Evolutionary conservation across 257 asterid genomes (phyloP).

Genomic region (Solanum medicagineum): DNA sequence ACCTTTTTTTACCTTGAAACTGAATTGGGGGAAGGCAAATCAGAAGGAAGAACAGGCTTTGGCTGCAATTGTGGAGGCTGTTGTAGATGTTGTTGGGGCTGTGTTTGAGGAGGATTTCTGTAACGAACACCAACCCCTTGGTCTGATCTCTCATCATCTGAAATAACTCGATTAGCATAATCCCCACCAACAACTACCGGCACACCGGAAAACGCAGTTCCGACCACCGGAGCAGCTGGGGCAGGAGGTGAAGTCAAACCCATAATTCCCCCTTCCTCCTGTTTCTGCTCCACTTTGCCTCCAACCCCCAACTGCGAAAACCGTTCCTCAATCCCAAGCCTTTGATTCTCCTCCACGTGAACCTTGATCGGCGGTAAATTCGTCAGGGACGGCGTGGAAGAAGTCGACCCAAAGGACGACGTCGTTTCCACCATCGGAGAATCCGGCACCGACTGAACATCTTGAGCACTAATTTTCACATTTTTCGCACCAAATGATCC

Average conservation of each 20-base stretch:
- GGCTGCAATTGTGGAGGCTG: conserved; percentile 47
- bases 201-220: conserved; percentile 20
- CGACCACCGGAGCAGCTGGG: conserved; percentile 2
- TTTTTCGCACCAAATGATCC: conserved; percentile 20
- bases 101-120: conserved; percentile 31
- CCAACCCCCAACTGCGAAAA: conserved; percentile 52
- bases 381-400: conserved; percentile 59
- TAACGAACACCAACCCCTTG: conserved; percentile 34
- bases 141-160: conserved; percentile 83
- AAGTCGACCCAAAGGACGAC: conserved; percentile 85
- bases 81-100: conserved; percentile 30
- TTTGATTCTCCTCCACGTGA: conserved; percentile 47
- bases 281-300: conserved; percentile 20
- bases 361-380: conserved; percentile 73
- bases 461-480: conserved; percentile 22
- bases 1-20: conserved; percentile 56
- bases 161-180: conserved; percentile 27
- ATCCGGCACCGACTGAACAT: conserved; percentile 75
- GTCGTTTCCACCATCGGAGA: conserved; percentile 68
- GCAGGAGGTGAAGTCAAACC: not conserved
- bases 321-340: conserved; percentile 65
- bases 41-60: conserved; percentile 34
- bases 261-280: conserved; percentile 33
- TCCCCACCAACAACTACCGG: conserved; percentile 57
- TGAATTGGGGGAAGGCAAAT: conserved; percentile 79